A percentile compares a stretch with the other conserved stretches of the same genome.
phyloP scores from a whole-genome alignment of 805 yeast genomes.

The Nakazawaea sp. region DNA sequence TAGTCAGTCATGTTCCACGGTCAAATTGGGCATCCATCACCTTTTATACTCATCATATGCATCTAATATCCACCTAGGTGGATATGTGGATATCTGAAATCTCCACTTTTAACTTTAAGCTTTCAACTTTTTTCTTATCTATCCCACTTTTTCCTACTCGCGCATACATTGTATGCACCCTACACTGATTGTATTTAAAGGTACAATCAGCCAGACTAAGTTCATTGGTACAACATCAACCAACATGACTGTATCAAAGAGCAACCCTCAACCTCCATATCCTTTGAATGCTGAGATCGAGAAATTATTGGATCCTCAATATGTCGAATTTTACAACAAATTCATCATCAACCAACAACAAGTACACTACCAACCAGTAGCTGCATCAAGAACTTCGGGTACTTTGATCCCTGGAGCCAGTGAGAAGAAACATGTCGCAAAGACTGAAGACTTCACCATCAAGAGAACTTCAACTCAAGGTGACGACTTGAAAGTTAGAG shows the following conservation, averaged over 20 bases:
- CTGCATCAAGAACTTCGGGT: constrained; percentile 7
- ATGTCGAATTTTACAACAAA: constrained; percentile 28
- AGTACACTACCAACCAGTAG: constrained; percentile 15
- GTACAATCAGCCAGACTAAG: too few relatives aligned
- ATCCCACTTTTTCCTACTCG: too few relatives aligned
- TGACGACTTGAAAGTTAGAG: constrained; percentile 22
- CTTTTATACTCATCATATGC: too few relatives aligned
- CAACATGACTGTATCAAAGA: neutral
- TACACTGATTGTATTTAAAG: too few relatives aligned
- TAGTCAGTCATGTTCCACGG: too few relatives aligned
- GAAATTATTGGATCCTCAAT: constrained; percentile 28
- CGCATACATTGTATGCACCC: too few relatives aligned
- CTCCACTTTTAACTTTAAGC: too few relatives aligned
- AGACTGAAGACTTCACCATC: constrained; percentile 24
- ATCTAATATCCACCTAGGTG: too few relatives aligned
- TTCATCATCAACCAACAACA: constrained; percentile 16
- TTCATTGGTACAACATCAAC: too few relatives aligned
- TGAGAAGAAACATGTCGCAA: constrained; percentile 21
- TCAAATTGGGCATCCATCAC: too few relatives aligned
- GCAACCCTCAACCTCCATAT: constrained; percentile 11
- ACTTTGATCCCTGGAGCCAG: constrained; percentile 28
- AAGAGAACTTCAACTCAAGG: constrained; percentile 25
- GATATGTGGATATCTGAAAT: too few relatives aligned
- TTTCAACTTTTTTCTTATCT: too few relatives aligned
- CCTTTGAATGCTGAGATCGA: constrained; percentile 12